Conservation (phyloP, 805 yeast genomes). For the Saccharomycopsis synnaedendra region DNA sequence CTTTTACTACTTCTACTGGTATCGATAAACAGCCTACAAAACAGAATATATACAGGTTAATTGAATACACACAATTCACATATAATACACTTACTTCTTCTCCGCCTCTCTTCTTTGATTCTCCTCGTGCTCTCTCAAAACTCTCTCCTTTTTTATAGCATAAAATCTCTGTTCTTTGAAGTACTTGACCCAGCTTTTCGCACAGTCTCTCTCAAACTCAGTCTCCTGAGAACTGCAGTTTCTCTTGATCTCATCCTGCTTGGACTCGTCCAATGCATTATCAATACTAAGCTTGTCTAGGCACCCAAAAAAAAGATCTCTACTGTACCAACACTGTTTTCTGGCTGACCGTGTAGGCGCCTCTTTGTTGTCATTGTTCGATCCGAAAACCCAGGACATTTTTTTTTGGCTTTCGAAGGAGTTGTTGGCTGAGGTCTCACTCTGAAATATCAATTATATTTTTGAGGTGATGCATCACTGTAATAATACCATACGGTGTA, state of each 20-base stretch:
- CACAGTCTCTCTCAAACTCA: constrained; percentile 67
- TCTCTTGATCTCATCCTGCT: constrained; percentile 33
- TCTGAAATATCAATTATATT: no score
- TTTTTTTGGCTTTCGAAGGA: neutral
- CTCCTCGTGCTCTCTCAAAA: constrained; percentile 58
- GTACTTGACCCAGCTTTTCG: constrained; percentile 78
- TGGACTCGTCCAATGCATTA: constrained; percentile 50
- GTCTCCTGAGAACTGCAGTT: constrained; percentile 47
- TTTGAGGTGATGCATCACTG: no score
- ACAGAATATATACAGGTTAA: neutral
- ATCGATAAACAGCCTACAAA: neutral
- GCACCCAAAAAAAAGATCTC: constrained; percentile 72
- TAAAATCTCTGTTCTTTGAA: constrained; percentile 83
- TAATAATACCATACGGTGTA: no score
- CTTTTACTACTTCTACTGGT: no score
- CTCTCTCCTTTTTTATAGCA: constrained; percentile 58
- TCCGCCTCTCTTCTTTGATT: constrained; percentile 36
- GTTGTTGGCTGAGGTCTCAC: no score
- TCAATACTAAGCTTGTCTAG: constrained; percentile 55
- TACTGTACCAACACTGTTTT: constrained; percentile 77
- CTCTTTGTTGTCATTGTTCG: constrained; percentile 21
- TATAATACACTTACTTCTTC: neutral
- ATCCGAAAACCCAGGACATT: constrained; percentile 13
- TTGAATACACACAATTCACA: neutral
- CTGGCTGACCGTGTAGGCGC: constrained; percentile 59